Percentiles rank a stretch among this genome's conserved stretches.
Conservation (phyloP, 139 green algal species). For the Chlamydomonas incerta region DNA sequence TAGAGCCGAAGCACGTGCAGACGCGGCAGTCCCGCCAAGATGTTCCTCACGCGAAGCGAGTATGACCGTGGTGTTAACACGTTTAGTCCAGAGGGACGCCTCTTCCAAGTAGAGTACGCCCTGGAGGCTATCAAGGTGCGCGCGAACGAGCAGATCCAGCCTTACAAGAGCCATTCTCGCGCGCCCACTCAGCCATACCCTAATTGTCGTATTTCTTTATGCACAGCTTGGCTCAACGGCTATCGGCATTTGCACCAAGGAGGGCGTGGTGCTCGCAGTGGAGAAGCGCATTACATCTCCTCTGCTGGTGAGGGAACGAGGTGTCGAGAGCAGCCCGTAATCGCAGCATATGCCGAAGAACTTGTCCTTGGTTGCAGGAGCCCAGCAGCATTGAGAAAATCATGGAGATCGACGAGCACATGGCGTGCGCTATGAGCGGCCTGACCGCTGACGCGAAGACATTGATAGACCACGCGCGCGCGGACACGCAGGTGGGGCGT, state of each 20-base stretch:
- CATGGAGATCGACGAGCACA: slow-evolving; percentile 96
- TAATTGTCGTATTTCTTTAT: not conserved
- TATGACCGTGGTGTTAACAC: slow-evolving; percentile 99
- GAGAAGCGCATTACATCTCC: slow-evolving; percentile 98
- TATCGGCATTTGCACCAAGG: slow-evolving; percentile 91
- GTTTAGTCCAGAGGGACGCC: slow-evolving; percentile 91
- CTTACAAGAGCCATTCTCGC: not conserved
- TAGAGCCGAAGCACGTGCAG: too few relatives aligned
- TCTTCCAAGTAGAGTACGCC: slow-evolving; percentile 99
- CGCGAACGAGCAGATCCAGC: not conserved
- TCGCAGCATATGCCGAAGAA: too few relatives aligned
- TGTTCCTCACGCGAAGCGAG: slow-evolving; percentile 87
- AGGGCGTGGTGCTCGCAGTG: slow-evolving; percentile 96
- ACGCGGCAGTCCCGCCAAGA: slow-evolving; percentile 18
- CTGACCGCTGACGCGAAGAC: slow-evolving; percentile 97
- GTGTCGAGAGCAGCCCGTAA: too few relatives aligned
- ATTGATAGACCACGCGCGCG: slow-evolving; percentile 96
- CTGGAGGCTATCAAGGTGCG: slow-evolving; percentile 98
- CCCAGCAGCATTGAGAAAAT: slow-evolving; percentile 96
- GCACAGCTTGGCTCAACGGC: slow-evolving; percentile 96
- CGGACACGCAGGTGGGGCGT: slow-evolving; percentile 86
- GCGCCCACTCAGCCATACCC: too few relatives aligned
- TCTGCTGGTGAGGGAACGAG: slow-evolving; percentile 80
- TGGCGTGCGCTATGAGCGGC: slow-evolving; percentile 96
- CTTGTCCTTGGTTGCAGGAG: slow-evolving; percentile 68